Evolutionary conservation across 129 eudicot species (phyloP).

Genomic region (Chrysanthemum seticuspe): DNA sequence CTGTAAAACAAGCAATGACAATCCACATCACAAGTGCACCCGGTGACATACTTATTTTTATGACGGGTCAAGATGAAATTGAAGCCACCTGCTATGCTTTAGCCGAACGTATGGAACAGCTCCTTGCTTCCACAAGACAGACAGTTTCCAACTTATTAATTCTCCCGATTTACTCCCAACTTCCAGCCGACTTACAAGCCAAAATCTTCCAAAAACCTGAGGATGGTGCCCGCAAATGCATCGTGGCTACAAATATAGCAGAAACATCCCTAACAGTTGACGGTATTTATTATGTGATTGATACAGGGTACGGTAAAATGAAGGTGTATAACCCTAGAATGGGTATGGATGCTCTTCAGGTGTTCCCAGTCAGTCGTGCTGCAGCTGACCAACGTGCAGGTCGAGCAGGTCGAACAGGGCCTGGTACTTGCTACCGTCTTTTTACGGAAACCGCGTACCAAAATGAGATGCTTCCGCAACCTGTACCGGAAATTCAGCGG

Average conservation of each 20-base stretch:
- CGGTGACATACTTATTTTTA: conserved; percentile 71
- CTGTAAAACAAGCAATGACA: conserved; percentile 74
- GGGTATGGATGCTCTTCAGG: conserved; percentile 80
- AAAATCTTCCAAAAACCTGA: conserved; percentile 61
- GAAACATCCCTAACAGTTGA: conserved; percentile 70
- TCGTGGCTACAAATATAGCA: conserved; percentile 72
- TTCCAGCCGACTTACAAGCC: conserved; percentile 69
- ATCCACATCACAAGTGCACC: conserved; percentile 66
- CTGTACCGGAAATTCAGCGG: conserved; percentile 70
- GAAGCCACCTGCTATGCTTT: conserved; percentile 63
- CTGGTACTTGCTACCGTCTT: conserved; percentile 68
- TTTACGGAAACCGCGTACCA: conserved; percentile 66
- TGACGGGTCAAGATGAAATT: conserved; percentile 76
- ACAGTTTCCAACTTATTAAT: conserved; percentile 54
- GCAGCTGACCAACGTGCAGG: conserved; percentile 80
- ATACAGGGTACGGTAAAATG: conserved; percentile 72
- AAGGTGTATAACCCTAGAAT: conserved; percentile 70
- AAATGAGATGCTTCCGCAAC: conserved; percentile 61
- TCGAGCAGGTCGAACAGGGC: conserved; percentile 72
- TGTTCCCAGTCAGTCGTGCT: conserved; percentile 66
- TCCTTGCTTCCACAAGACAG: conserved; percentile 49
- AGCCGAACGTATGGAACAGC: conserved; percentile 68
- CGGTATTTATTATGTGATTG: conserved; percentile 65
- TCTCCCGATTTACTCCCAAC: conserved; percentile 70
- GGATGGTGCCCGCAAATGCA: conserved; percentile 69